Percentiles rank a stretch among this genome's conserved stretches.
These are phyloP conservation scores for Spencermartinsiella europaea DNA, from an alignment of 805 yeast genomes.

Conservation along the genomic window DNA sequence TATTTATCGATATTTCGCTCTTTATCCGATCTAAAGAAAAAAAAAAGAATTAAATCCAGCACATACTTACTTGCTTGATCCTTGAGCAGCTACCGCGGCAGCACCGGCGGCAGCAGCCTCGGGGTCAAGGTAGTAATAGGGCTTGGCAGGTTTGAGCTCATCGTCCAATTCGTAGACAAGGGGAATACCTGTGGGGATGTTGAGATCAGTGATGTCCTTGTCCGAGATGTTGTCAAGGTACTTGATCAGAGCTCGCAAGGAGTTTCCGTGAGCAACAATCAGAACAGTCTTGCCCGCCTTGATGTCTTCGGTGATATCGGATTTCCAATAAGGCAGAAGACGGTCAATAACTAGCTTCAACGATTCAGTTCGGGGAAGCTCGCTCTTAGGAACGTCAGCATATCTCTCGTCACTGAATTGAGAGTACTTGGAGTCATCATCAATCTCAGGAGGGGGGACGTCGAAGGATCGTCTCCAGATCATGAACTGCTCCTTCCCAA, in stretches of 20 bases:
- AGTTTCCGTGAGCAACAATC: slow-evolving; percentile 97
- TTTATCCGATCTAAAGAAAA: no score
- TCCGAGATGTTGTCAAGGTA: slow-evolving; percentile 92
- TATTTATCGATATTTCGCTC: no score
- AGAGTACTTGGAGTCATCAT: slow-evolving; percentile 70
- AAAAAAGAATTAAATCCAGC: no score
- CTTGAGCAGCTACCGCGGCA: slow-evolving; percentile 98
- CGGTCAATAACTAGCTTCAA: slow-evolving; percentile 93
- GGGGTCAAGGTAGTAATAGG: slow-evolving; percentile 95
- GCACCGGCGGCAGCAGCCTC: slow-evolving; percentile 93
- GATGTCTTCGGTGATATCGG: slow-evolving; percentile 78
- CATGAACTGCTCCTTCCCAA: slow-evolving; percentile 90
- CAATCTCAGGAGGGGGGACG: slow-evolving; percentile 91
- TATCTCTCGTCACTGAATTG: slow-evolving; percentile 85
- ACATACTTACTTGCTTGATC: slow-evolving; percentile 29
- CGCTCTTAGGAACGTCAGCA: slow-evolving; percentile 74
- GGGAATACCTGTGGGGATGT: slow-evolving; percentile 98
- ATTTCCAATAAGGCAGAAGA: slow-evolving; percentile 95
- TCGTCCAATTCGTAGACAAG: slow-evolving; percentile 93
- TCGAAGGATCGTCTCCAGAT: slow-evolving; percentile 97
- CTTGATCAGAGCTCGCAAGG: slow-evolving; percentile 93
- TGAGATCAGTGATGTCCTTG: slow-evolving; percentile 85
- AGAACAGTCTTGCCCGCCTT: slow-evolving; percentile 84
- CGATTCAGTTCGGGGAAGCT: slow-evolving; percentile 91
- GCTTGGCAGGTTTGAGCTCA: slow-evolving; percentile 81